Base-by-base conservation (phyloP, 139 green algal genomes). In the Protoeuglena noctilucae region DNA sequence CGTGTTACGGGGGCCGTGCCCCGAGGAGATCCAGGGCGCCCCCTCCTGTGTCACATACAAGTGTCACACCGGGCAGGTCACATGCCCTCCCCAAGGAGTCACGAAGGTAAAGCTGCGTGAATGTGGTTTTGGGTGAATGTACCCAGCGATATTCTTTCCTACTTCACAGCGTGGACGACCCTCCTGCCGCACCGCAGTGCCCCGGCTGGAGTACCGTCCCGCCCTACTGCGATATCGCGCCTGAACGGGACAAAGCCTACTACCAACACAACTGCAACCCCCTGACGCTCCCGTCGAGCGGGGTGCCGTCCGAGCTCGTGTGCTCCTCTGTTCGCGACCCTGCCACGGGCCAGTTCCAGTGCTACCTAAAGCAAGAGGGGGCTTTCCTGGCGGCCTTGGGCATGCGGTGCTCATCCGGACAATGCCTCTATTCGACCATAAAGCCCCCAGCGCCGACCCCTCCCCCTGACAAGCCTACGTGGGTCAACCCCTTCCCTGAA, bases 321-420 rank as follows among this genome's bases (percentile, higher is more conserved):
- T 83, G 75, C 69, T 68, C 74, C 56, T 28, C 61, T 2, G 28
- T 28, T 25, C 56, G 58, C 31, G 50, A 23, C 0, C 28, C 28
- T 0, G 66, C n/a, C n/a, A n/a, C 72, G 31, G 65, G 65, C 22
- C 22, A 39, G 0, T 83, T 78, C 64, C 75, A 83, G 62, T 83
- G 75, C 64, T 83, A 83, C 62, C 69, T 83, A 56, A 64, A 23
- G 40, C 61, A 81, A 69, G 73, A 77, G 55, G 69, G 64, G 28
- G 70, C 63, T 12, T 73, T 71, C 23, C 61, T 83, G 56, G 61
- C 71, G 0, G 74, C 68, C 0, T 48, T 83, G 9, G 75, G 75
- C 45, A 70, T 83, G 61, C 52, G 69, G 47, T 83, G 75, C 66
- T 61, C 64, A 27, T 67, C 64, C 1, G 72, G 72, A 41, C 56